A percentile compares a stretch with the other conserved stretches of the same genome.
These are phyloP conservation scores for Exophiala aquamarina DNA, from an alignment of 2,329 filamentous ascomycete species.

Conservation along the genomic window DNA sequence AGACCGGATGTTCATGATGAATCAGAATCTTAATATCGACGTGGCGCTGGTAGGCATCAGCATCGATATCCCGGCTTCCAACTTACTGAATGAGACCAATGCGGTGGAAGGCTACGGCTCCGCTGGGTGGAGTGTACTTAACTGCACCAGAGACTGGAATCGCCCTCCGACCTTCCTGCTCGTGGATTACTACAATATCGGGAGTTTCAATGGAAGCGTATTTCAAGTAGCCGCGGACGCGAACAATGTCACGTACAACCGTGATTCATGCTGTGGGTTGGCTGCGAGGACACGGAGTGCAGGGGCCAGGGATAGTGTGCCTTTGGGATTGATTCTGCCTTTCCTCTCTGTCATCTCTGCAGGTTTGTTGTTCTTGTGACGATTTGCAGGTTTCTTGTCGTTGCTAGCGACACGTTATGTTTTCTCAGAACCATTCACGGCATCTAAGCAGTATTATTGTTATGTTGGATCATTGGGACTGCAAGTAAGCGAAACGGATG, in stretches of 20 bases:
- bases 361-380: too few species aligned
- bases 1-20: constrained; percentile 74
- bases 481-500: too few species aligned
- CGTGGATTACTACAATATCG: constrained; percentile 81
- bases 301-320: too few species aligned
- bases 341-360: too few species aligned
- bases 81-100: constrained; percentile 71
- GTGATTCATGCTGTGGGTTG: constrained; percentile 38
- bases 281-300: constrained; percentile 8
- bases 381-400: too few species aligned
- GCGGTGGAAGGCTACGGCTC: constrained; percentile 64
- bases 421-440: too few species aligned
- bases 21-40: constrained; percentile 86
- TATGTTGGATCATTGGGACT: too few species aligned
- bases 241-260: constrained; percentile 71
- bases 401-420: too few species aligned
- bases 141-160: constrained; percentile 65
- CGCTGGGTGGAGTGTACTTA: constrained; percentile 62
- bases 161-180: constrained; percentile 75
- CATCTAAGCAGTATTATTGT: too few species aligned
- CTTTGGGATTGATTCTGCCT: too few species aligned
- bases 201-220: constrained; percentile 67
- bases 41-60: constrained; percentile 64
- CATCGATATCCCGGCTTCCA: constrained; percentile 70
- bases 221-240: constrained; percentile 70